These are phyloP conservation scores for Pseudogymnoascus verrucosus DNA, from an alignment of 2,329 filamentous ascomycete species.

Conservation along the genomic window DNA sequence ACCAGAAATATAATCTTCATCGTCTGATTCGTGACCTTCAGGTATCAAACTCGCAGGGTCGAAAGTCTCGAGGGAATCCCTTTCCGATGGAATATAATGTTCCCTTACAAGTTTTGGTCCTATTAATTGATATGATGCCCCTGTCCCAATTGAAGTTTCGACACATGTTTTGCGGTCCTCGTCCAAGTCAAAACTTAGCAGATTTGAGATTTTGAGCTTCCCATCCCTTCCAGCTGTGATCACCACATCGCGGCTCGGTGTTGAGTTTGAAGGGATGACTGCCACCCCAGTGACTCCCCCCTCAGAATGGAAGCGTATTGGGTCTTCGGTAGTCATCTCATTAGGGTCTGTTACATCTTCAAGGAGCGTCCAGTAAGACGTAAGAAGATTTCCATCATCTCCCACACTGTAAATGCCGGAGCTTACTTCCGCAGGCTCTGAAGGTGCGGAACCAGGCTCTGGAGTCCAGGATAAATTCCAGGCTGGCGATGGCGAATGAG, in stretches of 20 bases:
- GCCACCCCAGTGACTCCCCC: neutral
- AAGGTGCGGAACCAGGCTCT: neutral
- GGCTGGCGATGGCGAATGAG: neutral
- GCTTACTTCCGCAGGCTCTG: neutral
- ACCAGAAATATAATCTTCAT: neutral
- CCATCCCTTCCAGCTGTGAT: neutral
- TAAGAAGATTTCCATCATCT: neutral
- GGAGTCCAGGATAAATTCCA: constrained; percentile 1
- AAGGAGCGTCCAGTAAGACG: neutral
- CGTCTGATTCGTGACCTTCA: neutral
- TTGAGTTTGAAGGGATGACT: neutral
- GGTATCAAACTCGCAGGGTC: neutral
- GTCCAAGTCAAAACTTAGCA: neutral
- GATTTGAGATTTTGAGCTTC: neutral
- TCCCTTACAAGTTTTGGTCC: neutral
- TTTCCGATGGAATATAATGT: neutral
- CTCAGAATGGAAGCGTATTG: neutral
- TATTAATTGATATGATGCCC: neutral
- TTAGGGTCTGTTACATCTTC: neutral
- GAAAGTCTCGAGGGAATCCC: neutral
- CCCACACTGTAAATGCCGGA: neutral
- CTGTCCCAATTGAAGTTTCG: neutral
- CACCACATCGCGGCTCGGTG: neutral
- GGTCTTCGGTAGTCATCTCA: constrained; percentile 2
- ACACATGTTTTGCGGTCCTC: neutral